A percentile compares a stretch with the other conserved stretches of the same genome.
phyloP scores from a whole-genome alignment of 768 basidiomycete species.

The Boletus rufocinnamomeus region DNA sequence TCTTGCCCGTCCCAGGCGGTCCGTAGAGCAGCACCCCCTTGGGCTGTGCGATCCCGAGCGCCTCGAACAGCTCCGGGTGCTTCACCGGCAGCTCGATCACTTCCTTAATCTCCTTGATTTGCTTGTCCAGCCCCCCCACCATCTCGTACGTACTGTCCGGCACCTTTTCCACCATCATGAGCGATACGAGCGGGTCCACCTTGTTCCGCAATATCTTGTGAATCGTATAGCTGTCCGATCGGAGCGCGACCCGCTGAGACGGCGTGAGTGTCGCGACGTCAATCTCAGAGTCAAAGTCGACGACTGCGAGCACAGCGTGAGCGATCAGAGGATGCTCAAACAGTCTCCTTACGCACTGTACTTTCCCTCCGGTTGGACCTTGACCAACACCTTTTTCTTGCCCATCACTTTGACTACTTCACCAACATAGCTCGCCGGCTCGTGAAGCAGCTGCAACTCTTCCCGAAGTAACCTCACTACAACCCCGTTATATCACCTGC shows the following conservation, averaged over 20 bases:
- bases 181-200: slow-evolving; percentile 95
- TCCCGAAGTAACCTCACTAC: slow-evolving; percentile 87
- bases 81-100: slow-evolving; percentile 98
- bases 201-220: slow-evolving; percentile 98
- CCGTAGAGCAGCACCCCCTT: slow-evolving; percentile 96
- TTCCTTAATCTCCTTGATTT: slow-evolving; percentile 98
- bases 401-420: slow-evolving; percentile 99
- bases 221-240: slow-evolving; percentile 94
- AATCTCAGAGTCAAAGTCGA: slow-evolving; percentile 89
- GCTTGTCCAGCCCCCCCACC: slow-evolving; percentile 98
- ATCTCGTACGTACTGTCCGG: slow-evolving; percentile 99
- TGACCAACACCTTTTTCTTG: slow-evolving; percentile 97
- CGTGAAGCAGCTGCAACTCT: slow-evolving; percentile 89
- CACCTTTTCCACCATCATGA: slow-evolving; percentile 99
- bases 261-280: slow-evolving; percentile 79
- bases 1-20: slow-evolving; percentile 96
- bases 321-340: too few species aligned
- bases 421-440: slow-evolving; percentile 96
- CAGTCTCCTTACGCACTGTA: slow-evolving; percentile 68
- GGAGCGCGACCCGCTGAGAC: slow-evolving; percentile 89
- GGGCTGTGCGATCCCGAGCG: slow-evolving; percentile 94
- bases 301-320: slow-evolving; percentile 53
- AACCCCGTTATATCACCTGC: slow-evolving; percentile 1
- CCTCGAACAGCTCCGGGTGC: slow-evolving; percentile 95
- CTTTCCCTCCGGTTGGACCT: slow-evolving; percentile 98